These are phyloP conservation scores for Epithemia pelagica DNA, from an alignment of 108 stramenopile species.

Conservation along the genomic window DNA sequence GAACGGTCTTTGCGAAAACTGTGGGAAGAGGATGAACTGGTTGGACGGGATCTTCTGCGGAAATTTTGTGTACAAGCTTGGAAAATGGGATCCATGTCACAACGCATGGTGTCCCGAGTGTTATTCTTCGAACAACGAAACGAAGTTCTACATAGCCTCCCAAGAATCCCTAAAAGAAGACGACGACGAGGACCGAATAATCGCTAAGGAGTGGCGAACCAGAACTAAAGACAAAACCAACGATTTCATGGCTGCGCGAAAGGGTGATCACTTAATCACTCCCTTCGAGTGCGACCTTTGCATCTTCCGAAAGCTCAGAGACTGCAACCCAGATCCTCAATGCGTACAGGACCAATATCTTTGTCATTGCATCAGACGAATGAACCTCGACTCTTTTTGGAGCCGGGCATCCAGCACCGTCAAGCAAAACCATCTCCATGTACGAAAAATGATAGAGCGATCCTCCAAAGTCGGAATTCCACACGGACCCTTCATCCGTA, in stretches of 20 bases:
- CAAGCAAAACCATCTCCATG: background rate
- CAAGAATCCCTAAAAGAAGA: background rate
- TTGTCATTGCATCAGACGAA: background rate
- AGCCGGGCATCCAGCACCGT: background rate
- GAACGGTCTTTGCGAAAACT: background rate
- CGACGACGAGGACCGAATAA: background rate
- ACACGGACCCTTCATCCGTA: background rate
- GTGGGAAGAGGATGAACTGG: background rate
- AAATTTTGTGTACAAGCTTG: background rate
- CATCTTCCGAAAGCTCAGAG: background rate
- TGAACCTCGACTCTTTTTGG: background rate
- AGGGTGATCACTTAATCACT: background rate
- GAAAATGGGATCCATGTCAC: background rate
- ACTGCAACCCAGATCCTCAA: background rate
- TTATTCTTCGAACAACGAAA: background rate
- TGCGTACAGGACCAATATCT: background rate
- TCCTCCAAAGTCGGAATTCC: background rate
- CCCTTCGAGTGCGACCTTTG: background rate
- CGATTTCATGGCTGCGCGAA: background rate
- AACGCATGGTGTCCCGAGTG: background rate
- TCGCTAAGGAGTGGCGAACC: background rate
- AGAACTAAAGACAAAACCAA: background rate
- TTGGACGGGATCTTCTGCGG: background rate
- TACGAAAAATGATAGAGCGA: background rate
- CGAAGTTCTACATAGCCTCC: background rate